Percentiles rank a stretch among this genome's conserved stretches.
Evolutionary conservation across 495 filamentous ascomycete species (phyloP).

Genomic region (Entonaema liquescens): DNA sequence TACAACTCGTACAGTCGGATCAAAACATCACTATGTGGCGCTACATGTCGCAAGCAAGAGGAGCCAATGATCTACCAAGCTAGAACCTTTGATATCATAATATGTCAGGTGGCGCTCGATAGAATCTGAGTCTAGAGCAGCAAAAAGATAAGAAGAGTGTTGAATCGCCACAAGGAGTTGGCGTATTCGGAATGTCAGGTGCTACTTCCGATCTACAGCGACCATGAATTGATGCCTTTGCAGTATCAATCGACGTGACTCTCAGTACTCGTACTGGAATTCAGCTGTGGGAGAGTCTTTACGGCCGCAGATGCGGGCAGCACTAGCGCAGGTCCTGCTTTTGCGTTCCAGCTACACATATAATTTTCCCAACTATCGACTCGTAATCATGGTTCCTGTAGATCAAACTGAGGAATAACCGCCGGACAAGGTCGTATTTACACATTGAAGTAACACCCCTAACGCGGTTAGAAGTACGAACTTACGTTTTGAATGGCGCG

Average conservation of each 20-base stretch:
- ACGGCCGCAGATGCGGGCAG: conserved; percentile 35
- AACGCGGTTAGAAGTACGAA: conserved; percentile 9
- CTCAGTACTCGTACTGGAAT: conserved; percentile 27
- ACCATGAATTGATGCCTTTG: conserved; percentile 9
- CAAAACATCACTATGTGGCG: conserved; percentile 34
- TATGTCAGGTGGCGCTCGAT: conserved; percentile 31
- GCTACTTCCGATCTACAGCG: conserved; percentile 31
- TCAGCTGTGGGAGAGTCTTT: conserved; percentile 29
- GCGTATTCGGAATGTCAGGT: conserved; percentile 13
- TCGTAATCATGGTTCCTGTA: neutral
- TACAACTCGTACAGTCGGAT: conserved; percentile 22
- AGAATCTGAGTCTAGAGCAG: conserved; percentile 10
- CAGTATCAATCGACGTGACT: conserved; percentile 23
- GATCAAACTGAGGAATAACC: conserved; percentile 7
- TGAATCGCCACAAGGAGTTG: neutral
- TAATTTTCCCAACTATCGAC: conserved; percentile 17
- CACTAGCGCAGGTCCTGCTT: conserved; percentile 41
- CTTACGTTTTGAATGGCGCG: neutral
- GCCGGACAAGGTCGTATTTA: conserved; percentile 8
- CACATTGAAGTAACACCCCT: neutral
- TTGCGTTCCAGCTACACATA: conserved; percentile 26
- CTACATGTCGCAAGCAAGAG: conserved; percentile 19
- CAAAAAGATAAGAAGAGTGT: conserved; percentile 6
- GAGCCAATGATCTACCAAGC: conserved; percentile 21
- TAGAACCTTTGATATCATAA: conserved; percentile 32